Conservation (phyloP, 805 yeast species). For the Metschnikowia lunata region DNA sequence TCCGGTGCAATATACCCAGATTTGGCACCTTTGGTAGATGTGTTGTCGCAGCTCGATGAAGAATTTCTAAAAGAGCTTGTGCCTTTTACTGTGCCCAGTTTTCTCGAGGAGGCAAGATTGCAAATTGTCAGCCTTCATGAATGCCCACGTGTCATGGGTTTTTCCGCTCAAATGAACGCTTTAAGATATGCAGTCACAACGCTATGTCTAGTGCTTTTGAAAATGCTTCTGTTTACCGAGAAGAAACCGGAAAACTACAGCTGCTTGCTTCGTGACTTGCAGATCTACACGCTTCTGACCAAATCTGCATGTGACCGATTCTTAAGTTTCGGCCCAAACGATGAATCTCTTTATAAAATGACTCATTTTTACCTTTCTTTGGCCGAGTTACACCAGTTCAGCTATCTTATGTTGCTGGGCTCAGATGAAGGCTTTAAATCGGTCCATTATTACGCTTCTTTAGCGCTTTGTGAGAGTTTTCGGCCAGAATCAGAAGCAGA, state of each 20-base stretch:
- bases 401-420: constrained; percentile 4
- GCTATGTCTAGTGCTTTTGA: constrained; percentile 7
- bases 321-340: background rate
- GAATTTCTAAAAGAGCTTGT: constrained; percentile 2
- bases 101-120: constrained; percentile 1
- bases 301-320: constrained; percentile 5
- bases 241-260: background rate
- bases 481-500: background rate
- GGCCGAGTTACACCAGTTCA: constrained; percentile 13
- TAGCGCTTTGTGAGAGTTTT: constrained; percentile 8
- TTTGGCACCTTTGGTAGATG: constrained; percentile 2
- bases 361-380: constrained; percentile 10
- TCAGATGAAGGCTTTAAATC: constrained; percentile 2
- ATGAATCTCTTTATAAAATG: background rate
- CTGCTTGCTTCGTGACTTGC: constrained; percentile 4
- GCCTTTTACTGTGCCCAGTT: constrained; percentile 8
- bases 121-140: constrained; percentile 1
- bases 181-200: constrained; percentile 8
- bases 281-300: constrained; percentile 4
- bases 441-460: constrained; percentile 10
- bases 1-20: constrained; percentile 3
- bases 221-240: constrained; percentile 1
- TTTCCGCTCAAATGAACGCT: background rate
- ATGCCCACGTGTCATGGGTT: background rate
- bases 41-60: background rate